Conservation (phyloP, 768 basidiomycete genomes). For the Suillus bovinus region DNA sequence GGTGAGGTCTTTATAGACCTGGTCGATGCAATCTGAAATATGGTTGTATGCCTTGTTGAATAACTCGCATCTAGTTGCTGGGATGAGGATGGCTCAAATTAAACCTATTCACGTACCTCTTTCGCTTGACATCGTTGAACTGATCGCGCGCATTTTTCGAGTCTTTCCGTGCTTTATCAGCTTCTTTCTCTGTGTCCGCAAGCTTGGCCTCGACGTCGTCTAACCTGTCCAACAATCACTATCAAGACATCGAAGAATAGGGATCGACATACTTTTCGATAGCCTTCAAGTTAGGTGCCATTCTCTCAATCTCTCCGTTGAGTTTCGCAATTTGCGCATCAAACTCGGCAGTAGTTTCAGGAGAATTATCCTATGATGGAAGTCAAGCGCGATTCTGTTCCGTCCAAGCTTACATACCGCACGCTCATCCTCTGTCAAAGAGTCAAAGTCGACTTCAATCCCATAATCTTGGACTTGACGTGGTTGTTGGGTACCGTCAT, state of each 20-base stretch:
- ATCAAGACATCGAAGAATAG: not conserved
- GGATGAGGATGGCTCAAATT: slow-evolving; percentile 3
- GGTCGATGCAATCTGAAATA: slow-evolving; percentile 92
- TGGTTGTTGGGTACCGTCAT: slow-evolving; percentile 73
- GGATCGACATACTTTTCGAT: slow-evolving; percentile 68
- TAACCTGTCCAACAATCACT: slow-evolving; percentile 44
- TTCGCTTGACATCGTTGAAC: slow-evolving; percentile 84
- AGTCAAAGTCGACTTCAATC: slow-evolving; percentile 84
- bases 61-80: slow-evolving; percentile 56
- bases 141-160: slow-evolving; percentile 89
- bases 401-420: slow-evolving; percentile 43
- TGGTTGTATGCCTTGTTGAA: slow-evolving; percentile 97
- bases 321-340: slow-evolving; percentile 74
- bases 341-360: slow-evolving; percentile 66
- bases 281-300: slow-evolving; percentile 97
- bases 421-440: slow-evolving; percentile 72
- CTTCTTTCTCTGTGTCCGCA: slow-evolving; percentile 87
- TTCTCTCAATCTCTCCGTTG: slow-evolving; percentile 79
- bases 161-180: slow-evolving; percentile 88
- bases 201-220: slow-evolving; percentile 86
- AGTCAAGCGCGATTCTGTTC: not conserved
- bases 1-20: slow-evolving; percentile 96
- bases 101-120: slow-evolving; percentile 50
- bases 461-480: slow-evolving; percentile 80
- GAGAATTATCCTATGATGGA: slow-evolving; percentile 52